phyloP scores from a whole-genome alignment of 139 green algal genomes.

The Auxenochlorella protothecoides region DNA sequence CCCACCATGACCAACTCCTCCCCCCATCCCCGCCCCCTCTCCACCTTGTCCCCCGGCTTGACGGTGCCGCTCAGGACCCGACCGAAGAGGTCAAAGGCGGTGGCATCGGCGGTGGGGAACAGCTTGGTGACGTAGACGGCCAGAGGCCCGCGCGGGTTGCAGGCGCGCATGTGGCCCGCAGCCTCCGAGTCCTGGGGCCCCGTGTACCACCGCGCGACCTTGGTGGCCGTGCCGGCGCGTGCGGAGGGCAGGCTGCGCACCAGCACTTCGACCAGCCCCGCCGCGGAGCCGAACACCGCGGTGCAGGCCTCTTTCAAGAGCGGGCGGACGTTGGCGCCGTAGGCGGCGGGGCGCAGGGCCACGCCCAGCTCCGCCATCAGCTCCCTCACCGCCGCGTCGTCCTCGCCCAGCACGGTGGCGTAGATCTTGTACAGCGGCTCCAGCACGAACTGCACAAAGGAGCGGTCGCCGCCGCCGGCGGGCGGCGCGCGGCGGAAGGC shows the following conservation, averaged over 20 bases:
- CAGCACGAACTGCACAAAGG: conserved; percentile 93
- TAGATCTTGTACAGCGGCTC: conserved; percentile 97
- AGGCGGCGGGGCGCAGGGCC: conserved; percentile 55
- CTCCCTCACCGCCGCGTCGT: conserved; percentile 29
- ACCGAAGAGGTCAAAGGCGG: conserved; percentile 82
- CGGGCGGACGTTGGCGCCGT: conserved; percentile 81
- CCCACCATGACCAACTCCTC: background rate
- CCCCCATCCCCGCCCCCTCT: background rate
- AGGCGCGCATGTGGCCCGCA: conserved; percentile 57
- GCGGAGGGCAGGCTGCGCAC: conserved; percentile 71
- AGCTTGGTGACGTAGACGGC: conserved; percentile 91
- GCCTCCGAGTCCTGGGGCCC: conserved; percentile 54
- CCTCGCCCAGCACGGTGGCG: conserved; percentile 48
- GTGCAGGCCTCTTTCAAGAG: conserved; percentile 66
- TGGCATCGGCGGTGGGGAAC: conserved; percentile 70
- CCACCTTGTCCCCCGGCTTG: conserved; percentile 66
- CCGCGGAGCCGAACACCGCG: conserved; percentile 59
- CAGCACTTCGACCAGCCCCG: conserved; percentile 87
- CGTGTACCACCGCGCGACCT: conserved; percentile 70
- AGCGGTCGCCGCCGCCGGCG: conserved; percentile 46
- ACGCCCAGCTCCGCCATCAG: conserved; percentile 75
- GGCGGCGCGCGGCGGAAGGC: conserved; percentile 66
- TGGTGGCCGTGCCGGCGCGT: conserved; percentile 47
- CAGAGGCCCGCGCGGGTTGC: conserved; percentile 75
- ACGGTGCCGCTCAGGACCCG: conserved; percentile 86